Evolutionary conservation across 306 rosid genomes (phyloP), one percentile per base, ranked within the genome.

Genomic region (Mimosa pudica): DNA sequence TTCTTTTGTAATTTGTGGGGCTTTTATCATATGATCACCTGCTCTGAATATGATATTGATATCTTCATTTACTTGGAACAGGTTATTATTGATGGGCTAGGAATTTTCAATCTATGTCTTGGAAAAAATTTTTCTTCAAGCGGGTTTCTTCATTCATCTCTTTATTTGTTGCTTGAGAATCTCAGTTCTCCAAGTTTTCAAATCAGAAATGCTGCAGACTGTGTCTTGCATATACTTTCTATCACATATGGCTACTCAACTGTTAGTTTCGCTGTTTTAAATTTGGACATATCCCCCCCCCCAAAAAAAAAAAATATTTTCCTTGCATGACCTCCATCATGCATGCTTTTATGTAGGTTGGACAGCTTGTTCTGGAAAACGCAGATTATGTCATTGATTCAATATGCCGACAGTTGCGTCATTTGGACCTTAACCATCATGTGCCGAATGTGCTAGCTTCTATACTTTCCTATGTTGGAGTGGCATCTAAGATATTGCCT

Each of bases 321-420:
- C 73, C 51, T 73, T 69, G 47, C 35, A 65, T 49, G 80, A 82
- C 55, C 33, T 61, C 48, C 70, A 30, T 64, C 18, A n/a, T 73
- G 38, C 45, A 72, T 62, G 47, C 45, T 55, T 55, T 85, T 38
- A 65, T 85, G 86, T 86, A 94, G 98, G 98, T 95, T 86, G 95
- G 89, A 18, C 84, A 84, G 66, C 83, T 95, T 78, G 97, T 95
- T 82, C 73, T 92, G 87, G 92, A 71, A 64, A 91, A 95, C 83
- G 97, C 97, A 73, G 98, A 95, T 85, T 92, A 92, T 84, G 97
- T 95, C 82, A 82, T 92, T 73, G 98, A 92, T 92, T 92, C 97
- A 41, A 83, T 92, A 84, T 92, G 97, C 84, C 92, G 90, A 10
- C 97, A 91, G 73, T 82, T 95, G 75, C 94, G 97, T 44, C 97